phyloP scores from a whole-genome alignment of 768 basidiomycete genomes.

The Mycena vulgaris region DNA sequence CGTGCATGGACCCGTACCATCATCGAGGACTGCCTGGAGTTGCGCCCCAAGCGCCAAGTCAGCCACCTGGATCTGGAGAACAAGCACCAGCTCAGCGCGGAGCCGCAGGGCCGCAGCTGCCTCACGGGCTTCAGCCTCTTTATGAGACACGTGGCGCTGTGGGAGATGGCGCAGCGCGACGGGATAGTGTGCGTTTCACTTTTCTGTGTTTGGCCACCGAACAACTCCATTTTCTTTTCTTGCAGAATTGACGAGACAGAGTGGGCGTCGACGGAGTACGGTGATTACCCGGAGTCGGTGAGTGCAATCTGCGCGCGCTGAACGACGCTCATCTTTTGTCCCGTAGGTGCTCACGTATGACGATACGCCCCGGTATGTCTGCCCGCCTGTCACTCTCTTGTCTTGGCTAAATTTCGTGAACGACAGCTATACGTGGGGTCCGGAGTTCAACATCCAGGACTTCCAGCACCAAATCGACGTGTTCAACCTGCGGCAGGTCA shows the following conservation, averaged over 20 bases:
- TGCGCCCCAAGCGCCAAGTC: background rate
- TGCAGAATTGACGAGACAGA: background rate
- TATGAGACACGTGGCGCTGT: conserved; percentile 29
- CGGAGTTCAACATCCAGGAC: too few relatives aligned
- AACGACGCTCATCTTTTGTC: background rate
- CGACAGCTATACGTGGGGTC: too few relatives aligned
- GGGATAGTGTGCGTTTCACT: conserved; percentile 12
- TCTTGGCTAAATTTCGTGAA: background rate
- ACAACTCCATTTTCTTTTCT: background rate
- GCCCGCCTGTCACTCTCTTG: background rate
- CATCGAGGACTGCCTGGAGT: background rate
- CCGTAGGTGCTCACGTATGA: conserved; percentile 16
- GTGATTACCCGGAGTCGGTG: conserved; percentile 1
- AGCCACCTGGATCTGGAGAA: conserved; percentile 23
- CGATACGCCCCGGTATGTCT: conserved; percentile 17
- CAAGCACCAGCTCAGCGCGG: conserved; percentile 19
- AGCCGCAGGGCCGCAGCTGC: conserved; percentile 25
- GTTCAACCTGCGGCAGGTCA: too few relatives aligned
- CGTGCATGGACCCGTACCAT: conserved; percentile 18
- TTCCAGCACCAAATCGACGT: too few relatives aligned
- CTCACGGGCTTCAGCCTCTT: conserved; percentile 23
- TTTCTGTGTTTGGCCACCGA: too few relatives aligned
- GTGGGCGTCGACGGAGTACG: conserved; percentile 22
- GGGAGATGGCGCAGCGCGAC: conserved; percentile 21
- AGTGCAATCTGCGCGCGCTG: background rate